Evolutionary conservation across 228 moss, liverwort and hornwort species (phyloP), one percentile per base, ranked within the genome.

Genomic region (Sphagnum magellanicum): DNA sequence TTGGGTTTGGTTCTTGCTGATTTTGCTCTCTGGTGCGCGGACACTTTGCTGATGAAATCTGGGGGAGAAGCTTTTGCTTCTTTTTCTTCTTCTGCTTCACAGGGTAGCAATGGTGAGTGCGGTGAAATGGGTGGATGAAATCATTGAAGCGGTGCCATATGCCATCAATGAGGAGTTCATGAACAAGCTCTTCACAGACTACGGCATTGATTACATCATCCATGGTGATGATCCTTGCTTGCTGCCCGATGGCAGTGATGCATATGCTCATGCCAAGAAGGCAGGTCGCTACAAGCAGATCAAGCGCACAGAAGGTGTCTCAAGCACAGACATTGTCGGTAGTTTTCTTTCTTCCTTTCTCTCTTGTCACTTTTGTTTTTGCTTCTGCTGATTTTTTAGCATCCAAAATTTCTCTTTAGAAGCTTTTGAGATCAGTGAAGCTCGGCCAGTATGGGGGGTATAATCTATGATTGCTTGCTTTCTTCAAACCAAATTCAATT

Each of bases 211-310:
- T 71, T 86, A 86, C 74, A 86, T 86, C 50, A 86, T 86, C 74
- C 85, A 86, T 65, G 85, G 85, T 67, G 85, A 86, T 75, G 85
- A 86, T 79, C 85, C 85, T 68, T 86, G 85, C 79, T 61, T 86
- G 51, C 85, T 86, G 55, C 85, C 85, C 52, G 85, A 86, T 68
- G 85, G 85, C 71, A 81, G 70, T 71, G 85, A 86, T 79, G 85
- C 85, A 48, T 86, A 86, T 64, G 85, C 79, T 7, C 79, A 81
- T 65, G 85, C 85, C 49, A 86, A 86, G 68, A 74, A 67, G 65
- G 85, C 82, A 50, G 85, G 85, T 10, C 81, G 85, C 10, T 86
- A 77, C 70, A 86, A 86, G 61, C 85, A 86, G 71, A 86, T 86
- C 63, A 86, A 86, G 73, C 76, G 85, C 68, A 86, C 85, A 4